A percentile compares a stretch with the other conserved stretches of the same genome.
Evolutionary conservation across 257 asterid genomes (phyloP).

Genomic region (Ilex aquifolium): DNA sequence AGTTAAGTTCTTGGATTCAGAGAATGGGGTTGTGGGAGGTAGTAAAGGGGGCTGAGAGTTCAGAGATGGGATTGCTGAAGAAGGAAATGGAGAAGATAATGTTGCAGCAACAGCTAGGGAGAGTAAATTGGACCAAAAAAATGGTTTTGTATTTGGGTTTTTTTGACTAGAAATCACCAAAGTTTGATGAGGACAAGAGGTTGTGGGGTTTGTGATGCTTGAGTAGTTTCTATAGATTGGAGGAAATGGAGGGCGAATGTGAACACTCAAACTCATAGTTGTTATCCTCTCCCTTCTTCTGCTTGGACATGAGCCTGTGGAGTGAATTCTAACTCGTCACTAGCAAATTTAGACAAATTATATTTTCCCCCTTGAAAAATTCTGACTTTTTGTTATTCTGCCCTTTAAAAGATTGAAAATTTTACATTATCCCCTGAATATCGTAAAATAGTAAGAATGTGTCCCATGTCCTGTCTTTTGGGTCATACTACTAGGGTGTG

Average conservation of each 20-base stretch:
- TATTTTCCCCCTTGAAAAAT: no score
- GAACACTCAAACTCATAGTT: background rate
- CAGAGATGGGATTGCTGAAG: slow-evolving; percentile 65
- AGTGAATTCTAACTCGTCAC: no score
- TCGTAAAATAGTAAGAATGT: no score
- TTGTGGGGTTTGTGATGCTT: background rate
- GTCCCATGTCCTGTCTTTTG: no score
- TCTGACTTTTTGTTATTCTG: no score
- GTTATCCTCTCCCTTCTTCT: background rate
- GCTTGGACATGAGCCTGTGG: background rate
- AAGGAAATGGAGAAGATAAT: slow-evolving; percentile 56
- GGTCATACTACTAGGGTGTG: no score
- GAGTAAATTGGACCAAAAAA: slow-evolving; percentile 26
- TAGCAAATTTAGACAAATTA: no score
- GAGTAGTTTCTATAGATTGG: background rate
- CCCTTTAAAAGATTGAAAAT: no score
- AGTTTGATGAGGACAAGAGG: background rate
- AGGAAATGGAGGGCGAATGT: background rate
- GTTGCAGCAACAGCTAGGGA: slow-evolving; percentile 60
- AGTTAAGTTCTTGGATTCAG: slow-evolving; percentile 73
- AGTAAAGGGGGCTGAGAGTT: slow-evolving; percentile 32
- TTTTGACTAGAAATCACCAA: background rate
- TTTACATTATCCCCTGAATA: no score
- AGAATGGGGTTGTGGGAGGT: slow-evolving; percentile 63
- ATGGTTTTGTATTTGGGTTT: background rate